Evolutionary conservation across 805 yeast genomes (phyloP).

Genomic region (Yamadazyma laniorum): DNA sequence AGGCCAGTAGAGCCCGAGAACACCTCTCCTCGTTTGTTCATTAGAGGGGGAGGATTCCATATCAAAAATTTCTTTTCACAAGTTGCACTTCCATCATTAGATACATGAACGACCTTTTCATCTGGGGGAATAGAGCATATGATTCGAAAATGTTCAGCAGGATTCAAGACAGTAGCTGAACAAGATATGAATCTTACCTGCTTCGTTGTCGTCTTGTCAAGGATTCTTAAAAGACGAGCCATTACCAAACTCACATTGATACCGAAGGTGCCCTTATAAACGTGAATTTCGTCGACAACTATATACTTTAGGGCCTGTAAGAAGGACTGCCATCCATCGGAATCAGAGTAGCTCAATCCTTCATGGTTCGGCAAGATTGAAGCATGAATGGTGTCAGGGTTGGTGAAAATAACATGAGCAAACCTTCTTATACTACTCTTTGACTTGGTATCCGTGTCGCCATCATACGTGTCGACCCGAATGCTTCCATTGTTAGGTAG

Average conservation of each 20-base stretch:
- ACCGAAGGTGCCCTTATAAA: constrained; percentile 88
- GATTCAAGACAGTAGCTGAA: constrained; percentile 86
- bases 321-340: constrained; percentile 66
- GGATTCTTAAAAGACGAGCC: constrained; percentile 72
- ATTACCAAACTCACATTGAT: constrained; percentile 85
- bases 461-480: constrained; percentile 82
- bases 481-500: constrained; percentile 36
- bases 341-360: constrained; percentile 9
- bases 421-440: constrained; percentile 54
- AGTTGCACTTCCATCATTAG: constrained; percentile 85
- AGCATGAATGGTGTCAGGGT: constrained; percentile 91
- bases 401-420: constrained; percentile 84
- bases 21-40: constrained; percentile 55
- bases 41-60: constrained; percentile 77
- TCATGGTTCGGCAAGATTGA: constrained; percentile 74
- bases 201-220: constrained; percentile 37
- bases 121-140: constrained; percentile 61
- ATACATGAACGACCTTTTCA: constrained; percentile 53
- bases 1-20: not conserved
- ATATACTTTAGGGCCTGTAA: constrained; percentile 64
- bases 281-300: constrained; percentile 83
- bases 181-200: constrained; percentile 68
- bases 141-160: constrained; percentile 65
- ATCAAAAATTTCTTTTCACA: constrained; percentile 73
- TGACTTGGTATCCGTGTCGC: constrained; percentile 71